phyloP scores from a whole-genome alignment of 208 protist species.

The Leishmania martiniquensis region DNA sequence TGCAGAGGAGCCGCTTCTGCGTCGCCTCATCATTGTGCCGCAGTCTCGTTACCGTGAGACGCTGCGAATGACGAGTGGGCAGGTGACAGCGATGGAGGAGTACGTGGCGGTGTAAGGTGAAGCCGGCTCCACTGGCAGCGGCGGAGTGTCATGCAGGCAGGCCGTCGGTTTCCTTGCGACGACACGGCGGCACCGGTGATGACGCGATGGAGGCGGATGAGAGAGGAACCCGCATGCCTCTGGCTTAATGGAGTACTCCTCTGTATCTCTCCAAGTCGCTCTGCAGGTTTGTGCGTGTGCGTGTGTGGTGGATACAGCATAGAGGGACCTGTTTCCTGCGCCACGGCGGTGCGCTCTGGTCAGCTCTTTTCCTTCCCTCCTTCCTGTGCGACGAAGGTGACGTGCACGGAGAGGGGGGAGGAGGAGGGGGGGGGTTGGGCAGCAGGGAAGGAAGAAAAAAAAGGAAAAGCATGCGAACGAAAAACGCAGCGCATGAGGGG shows the following conservation, averaged over 20 bases:
- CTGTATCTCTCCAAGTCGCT: not conserved
- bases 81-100: slow-evolving; percentile 65
- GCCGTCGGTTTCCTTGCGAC: not conserved
- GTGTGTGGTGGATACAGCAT: not conserved
- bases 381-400: not conserved
- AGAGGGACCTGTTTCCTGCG: not conserved
- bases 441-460: not conserved
- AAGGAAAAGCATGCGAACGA: not conserved
- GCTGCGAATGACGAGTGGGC: slow-evolving; percentile 44
- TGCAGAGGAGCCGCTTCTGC: slow-evolving; percentile 51
- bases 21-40: slow-evolving; percentile 73
- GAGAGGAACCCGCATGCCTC: not conserved
- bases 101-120: slow-evolving; percentile 46
- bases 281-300: not conserved
- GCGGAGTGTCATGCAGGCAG: not conserved
- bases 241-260: not conserved
- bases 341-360: not conserved
- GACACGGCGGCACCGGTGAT: not conserved
- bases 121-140: not conserved
- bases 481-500: not conserved
- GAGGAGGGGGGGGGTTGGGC: too few species aligned
- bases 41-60: slow-evolving; percentile 34
- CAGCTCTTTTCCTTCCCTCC: not conserved
- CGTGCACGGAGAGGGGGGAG: not conserved
- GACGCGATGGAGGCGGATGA: not conserved